Evolutionary conservation across 345 rosid species (phyloP).

Genomic region (Citrus hindsii): DNA sequence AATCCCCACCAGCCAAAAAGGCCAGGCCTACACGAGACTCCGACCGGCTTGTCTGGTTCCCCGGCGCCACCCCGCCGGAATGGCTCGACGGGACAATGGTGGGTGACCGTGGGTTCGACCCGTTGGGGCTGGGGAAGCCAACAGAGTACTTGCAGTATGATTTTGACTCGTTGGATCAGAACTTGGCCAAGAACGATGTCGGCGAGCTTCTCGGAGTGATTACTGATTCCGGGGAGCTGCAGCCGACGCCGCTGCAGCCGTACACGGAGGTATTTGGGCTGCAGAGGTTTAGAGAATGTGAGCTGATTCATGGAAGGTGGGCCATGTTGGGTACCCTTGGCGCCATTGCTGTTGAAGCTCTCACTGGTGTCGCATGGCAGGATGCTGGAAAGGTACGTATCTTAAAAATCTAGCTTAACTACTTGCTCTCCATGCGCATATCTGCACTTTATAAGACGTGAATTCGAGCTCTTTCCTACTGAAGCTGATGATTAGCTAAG

Average conservation of each 20-base stretch:
- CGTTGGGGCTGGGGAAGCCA: conserved; percentile 81
- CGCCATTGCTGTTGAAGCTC: conserved; percentile 61
- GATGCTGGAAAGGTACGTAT: conserved; percentile 62
- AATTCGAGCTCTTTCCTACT: not conserved
- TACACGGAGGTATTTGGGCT: conserved; percentile 80
- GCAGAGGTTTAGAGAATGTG: conserved; percentile 89
- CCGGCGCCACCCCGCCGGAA: conserved; percentile 60
- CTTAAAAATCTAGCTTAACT: no score
- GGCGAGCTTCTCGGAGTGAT: conserved; percentile 66
- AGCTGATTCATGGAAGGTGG: conserved; percentile 91
- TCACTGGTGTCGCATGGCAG: conserved; percentile 76
- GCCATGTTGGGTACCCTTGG: conserved; percentile 86
- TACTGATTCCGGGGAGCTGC: conserved; percentile 42
- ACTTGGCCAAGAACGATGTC: conserved; percentile 73
- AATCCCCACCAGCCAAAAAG: conserved; percentile 40
- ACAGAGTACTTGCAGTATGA: conserved; percentile 86
- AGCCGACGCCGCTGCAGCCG: conserved; percentile 87
- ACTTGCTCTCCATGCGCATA: no score
- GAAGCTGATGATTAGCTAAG: not conserved
- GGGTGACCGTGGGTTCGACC: conserved; percentile 91
- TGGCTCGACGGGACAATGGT: conserved; percentile 83
- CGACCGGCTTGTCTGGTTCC: conserved; percentile 74
- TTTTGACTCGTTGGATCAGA: conserved; percentile 79
- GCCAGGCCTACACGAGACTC: conserved; percentile 4
- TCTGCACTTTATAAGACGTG: not conserved